Evolutionary conservation across 2,329 filamentous ascomycete species (phyloP), one percentile per base, ranked within the genome.

Genomic region (Fonsecaea erecta): DNA sequence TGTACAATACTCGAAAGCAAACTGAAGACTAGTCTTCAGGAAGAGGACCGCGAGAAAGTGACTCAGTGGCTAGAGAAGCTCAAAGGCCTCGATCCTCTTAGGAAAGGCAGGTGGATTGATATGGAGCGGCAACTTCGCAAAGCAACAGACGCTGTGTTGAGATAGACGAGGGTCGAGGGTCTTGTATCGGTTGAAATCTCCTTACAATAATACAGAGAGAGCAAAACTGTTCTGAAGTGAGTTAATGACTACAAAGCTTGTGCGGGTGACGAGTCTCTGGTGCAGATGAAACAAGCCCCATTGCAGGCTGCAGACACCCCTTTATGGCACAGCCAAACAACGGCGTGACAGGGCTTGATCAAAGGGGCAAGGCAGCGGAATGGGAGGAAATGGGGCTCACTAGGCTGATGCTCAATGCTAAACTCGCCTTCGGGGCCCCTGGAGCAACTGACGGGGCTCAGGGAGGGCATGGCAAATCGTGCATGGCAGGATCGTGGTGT

Each of bases 31-130:
- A 43, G 70, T 55, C 52, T 86, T 79, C 70, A 74, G 32, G 51
- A 79, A 5, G 81, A 85, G 68, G 75, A 76, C 37, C 77, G 77
- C 65, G 72, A 73, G 8, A 81, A 86, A 56, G 76, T 89, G 48
- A 72, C 75, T 53, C 73, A 69, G 52, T 91, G 88, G 90, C 77
- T 96, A 34, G 79, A 77, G 16, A 86, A 86, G 74, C 75, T 96
- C 73, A 85, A 85, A 74, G 81, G 83, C 69, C 78, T 96, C 28
- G 93, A 97, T 79, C 88, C 89, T 2, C 83, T 93, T 77, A 85
- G 92, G 68, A 84, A 79, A 52, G 90, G 91, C 14, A 83, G 92
- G 70, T 96, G 93, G 92, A 75, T 83, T 18, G 91, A 96, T 74
- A 74, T 93, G 66, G 85, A 88, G 74, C 80, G 76, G 52, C 57